Evolutionary conservation across 2,329 filamentous ascomycete genomes (phyloP).

Genomic region (Diaporthe sp.): DNA sequence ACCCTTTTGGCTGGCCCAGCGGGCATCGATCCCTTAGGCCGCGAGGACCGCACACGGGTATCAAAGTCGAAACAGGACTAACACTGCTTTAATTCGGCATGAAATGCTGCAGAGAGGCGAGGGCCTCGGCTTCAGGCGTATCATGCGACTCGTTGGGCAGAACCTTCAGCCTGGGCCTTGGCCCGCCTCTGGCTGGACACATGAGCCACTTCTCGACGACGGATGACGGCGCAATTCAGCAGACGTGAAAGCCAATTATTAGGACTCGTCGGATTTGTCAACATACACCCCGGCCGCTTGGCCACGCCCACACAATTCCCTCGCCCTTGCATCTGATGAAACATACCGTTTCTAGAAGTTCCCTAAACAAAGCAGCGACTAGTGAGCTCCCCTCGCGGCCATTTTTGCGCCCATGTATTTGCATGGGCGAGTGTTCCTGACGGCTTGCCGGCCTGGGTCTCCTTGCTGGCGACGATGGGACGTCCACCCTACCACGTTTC

Average conservation of each 20-base stretch:
- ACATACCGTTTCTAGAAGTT: conserved; percentile 10
- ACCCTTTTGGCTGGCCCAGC: not conserved
- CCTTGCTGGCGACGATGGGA: conserved; percentile 5
- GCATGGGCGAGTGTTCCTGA: not conserved
- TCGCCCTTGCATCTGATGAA: conserved; percentile 15
- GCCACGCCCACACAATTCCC: not conserved
- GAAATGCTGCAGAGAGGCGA: conserved; percentile 33
- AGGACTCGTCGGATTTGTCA: conserved; percentile 14
- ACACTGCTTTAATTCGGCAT: conserved; percentile 30
- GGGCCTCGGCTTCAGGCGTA: conserved; percentile 25
- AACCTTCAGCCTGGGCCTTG: conserved; percentile 28
- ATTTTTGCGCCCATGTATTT: conserved; percentile 16
- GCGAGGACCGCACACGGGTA: conserved; percentile 3
- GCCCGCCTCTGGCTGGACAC: not conserved
- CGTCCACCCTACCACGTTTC: conserved; percentile 10
- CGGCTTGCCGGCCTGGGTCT: not conserved
- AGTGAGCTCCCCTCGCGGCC: not conserved
- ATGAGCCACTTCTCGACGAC: not conserved
- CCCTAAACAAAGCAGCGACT: conserved; percentile 1
- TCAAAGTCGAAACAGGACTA: conserved; percentile 22
- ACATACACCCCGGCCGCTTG: not conserved
- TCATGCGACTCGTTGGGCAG: conserved; percentile 24
- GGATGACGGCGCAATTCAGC: conserved; percentile 1
- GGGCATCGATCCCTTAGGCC: conserved; percentile 11
- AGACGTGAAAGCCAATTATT: not conserved